These are phyloP conservation scores for Iris macrosiphon DNA, from an alignment of 106 monocot genomes.

Conservation along the genomic window DNA sequence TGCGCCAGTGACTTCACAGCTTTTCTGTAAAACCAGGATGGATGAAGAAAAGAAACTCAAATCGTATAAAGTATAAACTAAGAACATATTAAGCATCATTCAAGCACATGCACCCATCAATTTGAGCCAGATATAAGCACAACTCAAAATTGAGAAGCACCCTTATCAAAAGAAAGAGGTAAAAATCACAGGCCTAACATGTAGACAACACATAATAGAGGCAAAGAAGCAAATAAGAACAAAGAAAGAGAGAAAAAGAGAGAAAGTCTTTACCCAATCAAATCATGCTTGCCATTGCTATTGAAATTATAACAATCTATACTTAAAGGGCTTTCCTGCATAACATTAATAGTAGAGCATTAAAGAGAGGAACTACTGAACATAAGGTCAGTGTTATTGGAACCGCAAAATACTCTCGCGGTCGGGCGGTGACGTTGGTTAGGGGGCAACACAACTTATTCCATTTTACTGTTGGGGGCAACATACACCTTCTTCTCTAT, in stretches of 20 bases:
- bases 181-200: background rate
- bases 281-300: conserved; percentile 82
- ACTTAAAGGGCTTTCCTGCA: conserved; percentile 67
- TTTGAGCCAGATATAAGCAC: background rate
- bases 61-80: background rate
- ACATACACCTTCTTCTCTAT: no score
- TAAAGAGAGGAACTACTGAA: conserved; percentile 21
- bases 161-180: background rate
- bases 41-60: background rate
- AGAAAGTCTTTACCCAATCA: conserved; percentile 62
- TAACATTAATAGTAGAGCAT: background rate
- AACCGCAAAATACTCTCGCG: no score
- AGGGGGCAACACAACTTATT: no score
- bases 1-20: conserved; percentile 64
- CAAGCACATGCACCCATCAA: background rate
- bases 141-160: background rate
- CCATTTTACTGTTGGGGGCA: no score
- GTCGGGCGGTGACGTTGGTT: no score
- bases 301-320: conserved; percentile 95
- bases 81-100: no score
- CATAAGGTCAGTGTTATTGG: no score
- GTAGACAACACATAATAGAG: background rate
- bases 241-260: background rate
- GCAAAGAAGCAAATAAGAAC: background rate
- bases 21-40: conserved; percentile 50